Evolutionary conservation across 768 basidiomycete genomes (phyloP), one percentile per base, ranked within the genome.

Genomic region (Mycena olivaceomarginata): DNA sequence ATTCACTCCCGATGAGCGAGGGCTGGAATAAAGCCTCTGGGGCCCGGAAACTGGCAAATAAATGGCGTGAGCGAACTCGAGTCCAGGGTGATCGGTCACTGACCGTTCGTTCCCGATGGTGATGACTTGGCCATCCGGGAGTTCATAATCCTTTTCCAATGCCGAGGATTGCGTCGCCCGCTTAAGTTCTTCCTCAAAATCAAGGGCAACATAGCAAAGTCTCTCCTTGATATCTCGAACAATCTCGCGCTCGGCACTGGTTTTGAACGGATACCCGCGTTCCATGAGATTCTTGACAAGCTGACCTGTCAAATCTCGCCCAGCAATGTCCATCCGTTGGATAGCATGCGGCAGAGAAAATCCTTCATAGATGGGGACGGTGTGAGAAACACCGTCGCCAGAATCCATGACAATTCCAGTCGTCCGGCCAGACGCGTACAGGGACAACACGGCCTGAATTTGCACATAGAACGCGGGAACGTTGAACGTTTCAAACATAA

Each of bases 211-310:
- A 43, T 94, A 82, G 94, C 94, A 89, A 70, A 81, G 70, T 88
- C 92, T 93, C 88, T 94, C 93, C 89, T 95, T 94, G 88, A 95
- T 94, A 84, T 95, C 94, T 59, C 94, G 89, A 75, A 95, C 94
- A 70, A 95, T 93, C 89, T 94, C 93, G 80, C 89, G 88, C 85
- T 93, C 93, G 45, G 93, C 93, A 5, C 93, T 91, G 63, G 94
- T 94, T 77, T 92, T 94, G 89, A 95, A 95, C 16, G 89, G 87
- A 86, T 95, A 94, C n/a, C 94, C 94, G 80, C 94, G 90, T 83
- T 95, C 94, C 81, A 88, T 90, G 73, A 93, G 83, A 77, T 90
- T 88, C 85, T 93, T 92, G 87, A 90, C 87, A 77, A 92, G 85
- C 83, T 87, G 88, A 69, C 87, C 89, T 71, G 93, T 93, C 79